Base-by-base conservation (phyloP, 2,329 filamentous ascomycete genomes). In the Neonectria punicea region DNA sequence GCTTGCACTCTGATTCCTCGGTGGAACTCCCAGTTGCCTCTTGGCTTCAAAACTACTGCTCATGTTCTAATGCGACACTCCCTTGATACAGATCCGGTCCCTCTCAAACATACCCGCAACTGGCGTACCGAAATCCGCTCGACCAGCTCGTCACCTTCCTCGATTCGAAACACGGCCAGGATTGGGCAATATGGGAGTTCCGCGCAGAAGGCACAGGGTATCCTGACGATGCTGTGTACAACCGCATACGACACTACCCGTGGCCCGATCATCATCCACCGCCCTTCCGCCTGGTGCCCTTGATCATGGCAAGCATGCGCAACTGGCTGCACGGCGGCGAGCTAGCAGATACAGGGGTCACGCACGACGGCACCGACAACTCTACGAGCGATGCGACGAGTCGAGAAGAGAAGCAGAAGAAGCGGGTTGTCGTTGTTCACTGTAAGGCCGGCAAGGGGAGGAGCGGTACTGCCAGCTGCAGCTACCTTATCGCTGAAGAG, bases 161-260 rank as follows among this genome's bases (percentile, higher is more conserved):
- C 67, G 93, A 98, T 80, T 83, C 86, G 49, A 93, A 94, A 74
- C 96, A 99, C 80, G 91, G 87, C 30, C 82, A 89, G 28, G 84
- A 96, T 68, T 99, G 96, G 96, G 90, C 92, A 3, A 97, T 99
- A 74, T 99, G 95, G 93, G 96, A 99, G 81, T 99, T 99, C 74
- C 90, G 96, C 50, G 96, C 94, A 39, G 96, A 99, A 78, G 96
- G 96, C 5, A 98, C 96, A 0, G 96, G 96, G 1, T 99, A 99
- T 75, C 94, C 94, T 0, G 96, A 99, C 76, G 87, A 90, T 18
- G 92, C 94, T 63, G 95, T 99, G 1, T 93, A 97, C 77, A 86
- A 89, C 36, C 87, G 94, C 3, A 90, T 98, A 68, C 88, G 91
- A 68, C 96, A 99, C 80, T 98, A 94, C 75, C 96, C 96, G 1